Base-by-base conservation (phyloP, 2,329 filamentous ascomycete species). In the Aureobasidium musti region DNA sequence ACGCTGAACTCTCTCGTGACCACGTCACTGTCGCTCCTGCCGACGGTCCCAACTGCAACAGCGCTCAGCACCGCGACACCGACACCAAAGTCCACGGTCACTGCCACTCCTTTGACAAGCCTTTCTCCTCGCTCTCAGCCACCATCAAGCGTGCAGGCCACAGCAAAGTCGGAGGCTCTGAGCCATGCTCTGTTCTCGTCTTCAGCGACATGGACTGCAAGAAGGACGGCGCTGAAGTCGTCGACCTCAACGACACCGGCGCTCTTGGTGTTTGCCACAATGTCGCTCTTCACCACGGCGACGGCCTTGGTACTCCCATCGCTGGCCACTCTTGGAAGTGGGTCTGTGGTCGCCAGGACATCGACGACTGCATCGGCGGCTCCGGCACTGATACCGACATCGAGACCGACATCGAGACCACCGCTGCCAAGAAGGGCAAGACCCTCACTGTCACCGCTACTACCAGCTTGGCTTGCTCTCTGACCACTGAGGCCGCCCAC, bases 281-380 rank as follows among this genome's bases (percentile, higher is more conserved):
- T 19, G 26, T 26, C 14, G 5, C 37, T 28, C 53, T 57, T 21
- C 21, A 57, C 17, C 28, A 54, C 43, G 19, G 23, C 10, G 21
- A 21, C 23, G 23, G 30, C 53, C 13, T 17, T 14, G 14, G 5
- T 19, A n/a, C 23, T 43, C 23, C 17, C 21, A 41, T 57, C 17
- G 53, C 53, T 30, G 54, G 37, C 19, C 54, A 59, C 26, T 59
- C 39, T 23, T 37, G 33, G 30, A 59, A 30, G 39, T 59, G 54
- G 54, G 17, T 45, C 26, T 59, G 54, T 4, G 39, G 26, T n/a
- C 33, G 11, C 7, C 14, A 43, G 37, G 19, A 19, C 23, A 59
- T 43, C 37, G 10, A 30, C 10, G 23, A 43, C 6, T 28, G 26
- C 54, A 14, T 43, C 21, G 14, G 14, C 11, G 35, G 35, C 47